Conservation (phyloP, 2,329 filamentous ascomycete species). For the Exophiala spinifera region DNA sequence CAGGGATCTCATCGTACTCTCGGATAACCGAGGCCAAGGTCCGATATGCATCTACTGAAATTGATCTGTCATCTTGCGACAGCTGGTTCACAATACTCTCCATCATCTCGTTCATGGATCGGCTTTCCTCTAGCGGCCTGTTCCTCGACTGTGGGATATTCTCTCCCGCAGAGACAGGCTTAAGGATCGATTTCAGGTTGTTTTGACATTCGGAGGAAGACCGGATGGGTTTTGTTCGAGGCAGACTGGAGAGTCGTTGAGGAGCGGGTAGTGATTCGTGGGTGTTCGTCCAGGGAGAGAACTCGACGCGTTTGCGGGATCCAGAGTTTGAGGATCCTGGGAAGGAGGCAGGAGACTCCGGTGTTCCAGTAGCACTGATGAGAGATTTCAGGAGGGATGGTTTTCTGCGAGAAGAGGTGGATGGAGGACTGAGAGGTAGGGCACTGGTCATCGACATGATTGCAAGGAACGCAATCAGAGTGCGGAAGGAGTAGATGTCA, state of each 20-base stretch:
- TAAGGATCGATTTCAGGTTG: conserved; percentile 75
- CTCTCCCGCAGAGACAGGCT: conserved; percentile 51
- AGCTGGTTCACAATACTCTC: conserved; percentile 81
- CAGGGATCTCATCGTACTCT: conserved; percentile 77
- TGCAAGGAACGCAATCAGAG: conserved; percentile 1
- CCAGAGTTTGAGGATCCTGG: conserved; percentile 16
- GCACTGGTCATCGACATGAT: conserved; percentile 25
- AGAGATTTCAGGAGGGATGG: background rate
- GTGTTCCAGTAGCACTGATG: conserved; percentile 8
- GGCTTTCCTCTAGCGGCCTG: conserved; percentile 2
- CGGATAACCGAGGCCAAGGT: conserved; percentile 73
- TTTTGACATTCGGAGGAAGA: conserved; percentile 50
- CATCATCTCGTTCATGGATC: conserved; percentile 47
- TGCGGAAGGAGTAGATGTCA: background rate
- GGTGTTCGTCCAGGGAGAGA: conserved; percentile 55
- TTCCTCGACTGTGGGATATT: conserved; percentile 17
- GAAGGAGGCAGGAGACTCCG: conserved; percentile 19
- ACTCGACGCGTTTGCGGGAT: conserved; percentile 57
- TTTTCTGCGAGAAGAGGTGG: conserved; percentile 24
- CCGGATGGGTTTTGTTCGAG: conserved; percentile 41
- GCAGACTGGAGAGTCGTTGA: conserved; percentile 37
- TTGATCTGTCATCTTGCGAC: conserved; percentile 67
- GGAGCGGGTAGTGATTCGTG: conserved; percentile 32
- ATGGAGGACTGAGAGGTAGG: conserved; percentile 31
- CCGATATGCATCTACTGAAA: conserved; percentile 80